phyloP scores from a whole-genome alignment of 192 early-diverging fungal species.

The Entomortierella lignicola region DNA sequence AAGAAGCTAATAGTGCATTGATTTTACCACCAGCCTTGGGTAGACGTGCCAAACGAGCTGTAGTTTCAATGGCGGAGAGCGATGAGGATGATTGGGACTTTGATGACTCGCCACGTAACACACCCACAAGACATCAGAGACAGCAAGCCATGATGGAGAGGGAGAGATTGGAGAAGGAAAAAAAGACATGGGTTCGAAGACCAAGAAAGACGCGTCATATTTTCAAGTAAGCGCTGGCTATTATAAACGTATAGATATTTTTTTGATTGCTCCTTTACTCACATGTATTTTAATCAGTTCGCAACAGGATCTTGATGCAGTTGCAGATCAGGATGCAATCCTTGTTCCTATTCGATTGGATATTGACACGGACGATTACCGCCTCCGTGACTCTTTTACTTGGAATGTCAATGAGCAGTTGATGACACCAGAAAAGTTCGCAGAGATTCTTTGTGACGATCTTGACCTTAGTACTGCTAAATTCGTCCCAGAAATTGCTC shows the following conservation, averaged over 20 bases:
- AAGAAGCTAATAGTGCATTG: constrained; percentile 62
- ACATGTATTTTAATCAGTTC: too few species aligned
- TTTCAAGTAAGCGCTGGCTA: constrained; percentile 55
- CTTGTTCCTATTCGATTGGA: constrained; percentile 94
- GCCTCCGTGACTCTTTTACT: constrained; percentile 88
- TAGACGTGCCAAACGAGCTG: constrained; percentile 52
- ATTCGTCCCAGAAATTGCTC: constrained; percentile 64
- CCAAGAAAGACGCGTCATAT: constrained; percentile 51
- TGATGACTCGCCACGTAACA: constrained; percentile 53
- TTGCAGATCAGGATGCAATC: constrained; percentile 76
- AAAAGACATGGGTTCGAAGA: constrained; percentile 38
- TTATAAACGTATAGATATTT: background rate
- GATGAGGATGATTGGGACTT: constrained; percentile 62
- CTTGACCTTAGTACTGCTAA: constrained; percentile 67
- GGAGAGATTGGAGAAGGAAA: constrained; percentile 51
- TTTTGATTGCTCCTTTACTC: constrained; percentile 14
- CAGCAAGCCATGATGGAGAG: constrained; percentile 24
- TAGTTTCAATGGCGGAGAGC: constrained; percentile 51
- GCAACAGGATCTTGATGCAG: constrained; percentile 58
- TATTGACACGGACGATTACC: constrained; percentile 87
- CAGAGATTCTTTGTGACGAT: constrained; percentile 84
- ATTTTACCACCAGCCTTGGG: constrained; percentile 57
- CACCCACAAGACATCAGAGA: constrained; percentile 29
- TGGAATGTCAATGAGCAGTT: constrained; percentile 92
- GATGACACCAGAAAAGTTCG: constrained; percentile 87